Conservation (phyloP, 108 stramenopile genomes). For the Aurantiochytrium sp. region DNA sequence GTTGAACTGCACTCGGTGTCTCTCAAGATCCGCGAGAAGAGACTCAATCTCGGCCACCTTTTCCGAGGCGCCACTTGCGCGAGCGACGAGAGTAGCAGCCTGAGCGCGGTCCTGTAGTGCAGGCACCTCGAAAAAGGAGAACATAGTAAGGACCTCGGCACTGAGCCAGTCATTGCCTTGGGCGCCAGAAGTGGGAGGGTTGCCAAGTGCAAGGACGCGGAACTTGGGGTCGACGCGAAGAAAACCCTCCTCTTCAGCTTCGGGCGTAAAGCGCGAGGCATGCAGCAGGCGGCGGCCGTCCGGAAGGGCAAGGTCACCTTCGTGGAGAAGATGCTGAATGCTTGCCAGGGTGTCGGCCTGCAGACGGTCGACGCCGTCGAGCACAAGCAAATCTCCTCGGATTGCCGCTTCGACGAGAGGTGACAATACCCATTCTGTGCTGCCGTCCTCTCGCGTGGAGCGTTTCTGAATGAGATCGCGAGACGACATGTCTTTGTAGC, state of each 20-base stretch:
- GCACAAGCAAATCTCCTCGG: conserved; percentile 46
- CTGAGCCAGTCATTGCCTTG: neutral
- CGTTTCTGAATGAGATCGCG: conserved; percentile 67
- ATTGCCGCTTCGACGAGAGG: conserved; percentile 63
- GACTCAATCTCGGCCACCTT: neutral
- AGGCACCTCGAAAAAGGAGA: neutral
- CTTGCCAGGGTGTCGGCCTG: neutral
- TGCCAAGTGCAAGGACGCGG: neutral
- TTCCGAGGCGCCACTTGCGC: neutral
- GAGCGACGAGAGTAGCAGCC: neutral
- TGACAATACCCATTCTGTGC: conserved; percentile 64
- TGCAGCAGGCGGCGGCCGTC: neutral
- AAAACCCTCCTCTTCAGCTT: neutral
- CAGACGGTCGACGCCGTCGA: conserved; percentile 66
- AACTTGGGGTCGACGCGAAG: neutral
- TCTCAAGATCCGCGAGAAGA: neutral
- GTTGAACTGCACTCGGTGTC: neutral
- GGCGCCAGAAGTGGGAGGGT: neutral
- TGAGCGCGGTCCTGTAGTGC: neutral
- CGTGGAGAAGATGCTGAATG: neutral
- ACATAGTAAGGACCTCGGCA: conserved; percentile 3
- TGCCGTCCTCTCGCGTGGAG: conserved; percentile 45
- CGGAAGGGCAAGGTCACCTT: neutral
- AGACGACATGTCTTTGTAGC: conserved; percentile 63
- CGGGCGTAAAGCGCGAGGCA: neutral